A percentile compares a stretch with the other conserved stretches of the same genome.
Evolutionary conservation across 768 basidiomycete species (phyloP).

Genomic region (Serendipita sp.): DNA sequence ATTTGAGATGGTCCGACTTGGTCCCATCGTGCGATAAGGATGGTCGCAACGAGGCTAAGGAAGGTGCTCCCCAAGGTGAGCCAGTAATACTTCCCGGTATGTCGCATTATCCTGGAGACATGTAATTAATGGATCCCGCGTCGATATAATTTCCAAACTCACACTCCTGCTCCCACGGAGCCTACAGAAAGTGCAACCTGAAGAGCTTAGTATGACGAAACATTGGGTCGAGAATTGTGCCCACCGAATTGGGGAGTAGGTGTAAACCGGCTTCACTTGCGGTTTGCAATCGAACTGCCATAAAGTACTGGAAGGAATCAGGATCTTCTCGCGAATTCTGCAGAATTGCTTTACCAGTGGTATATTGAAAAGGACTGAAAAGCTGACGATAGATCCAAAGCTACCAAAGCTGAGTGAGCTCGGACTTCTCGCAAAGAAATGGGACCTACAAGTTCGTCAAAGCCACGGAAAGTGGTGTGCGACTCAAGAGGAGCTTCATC

Average conservation of each 20-base stretch:
- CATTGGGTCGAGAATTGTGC: constrained; percentile 16
- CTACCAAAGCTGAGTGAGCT: constrained; percentile 7
- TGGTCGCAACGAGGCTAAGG: constrained; percentile 41
- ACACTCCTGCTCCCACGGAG: constrained; percentile 80
- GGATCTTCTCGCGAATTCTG: background rate
- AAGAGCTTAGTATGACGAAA: constrained; percentile 12
- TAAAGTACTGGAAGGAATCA: constrained; percentile 44
- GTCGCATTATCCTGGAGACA: constrained; percentile 55
- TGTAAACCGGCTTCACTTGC: constrained; percentile 66
- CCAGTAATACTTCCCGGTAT: constrained; percentile 70
- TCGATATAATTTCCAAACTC: constrained; percentile 16
- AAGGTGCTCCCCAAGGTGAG: constrained; percentile 54
- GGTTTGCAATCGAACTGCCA: constrained; percentile 54
- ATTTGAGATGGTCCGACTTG: constrained; percentile 34
- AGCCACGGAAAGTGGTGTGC: constrained; percentile 71
- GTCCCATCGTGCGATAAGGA: constrained; percentile 51
- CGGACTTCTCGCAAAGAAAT: background rate
- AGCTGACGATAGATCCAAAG: constrained; percentile 58
- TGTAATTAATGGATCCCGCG: background rate
- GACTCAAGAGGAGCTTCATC: constrained; percentile 52
- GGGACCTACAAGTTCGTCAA: constrained; percentile 44
- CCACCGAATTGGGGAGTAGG: constrained; percentile 77
- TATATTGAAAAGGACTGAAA: constrained; percentile 77
- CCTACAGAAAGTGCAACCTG: constrained; percentile 71
- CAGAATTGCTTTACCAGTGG: constrained; percentile 42